Evolutionary conservation across 495 filamentous ascomycete genomes (phyloP).

Genomic region (Ascobolus immersus): DNA sequence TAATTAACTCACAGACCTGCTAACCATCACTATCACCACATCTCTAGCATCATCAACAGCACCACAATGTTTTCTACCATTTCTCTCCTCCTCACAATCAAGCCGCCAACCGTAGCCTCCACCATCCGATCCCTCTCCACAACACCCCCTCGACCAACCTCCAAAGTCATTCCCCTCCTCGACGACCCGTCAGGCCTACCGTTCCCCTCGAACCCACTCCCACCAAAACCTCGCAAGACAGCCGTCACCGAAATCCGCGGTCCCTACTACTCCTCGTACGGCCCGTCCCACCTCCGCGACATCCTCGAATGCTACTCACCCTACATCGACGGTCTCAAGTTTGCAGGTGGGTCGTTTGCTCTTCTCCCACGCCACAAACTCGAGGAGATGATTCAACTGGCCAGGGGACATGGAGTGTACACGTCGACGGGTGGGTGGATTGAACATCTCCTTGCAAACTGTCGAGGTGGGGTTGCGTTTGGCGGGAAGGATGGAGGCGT

Average conservation of each 20-base stretch:
- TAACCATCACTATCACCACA: no score
- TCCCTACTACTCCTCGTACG: slow-evolving; percentile 31
- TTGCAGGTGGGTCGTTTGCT: slow-evolving; percentile 32
- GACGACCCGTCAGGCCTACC: no score
- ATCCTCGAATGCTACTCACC: slow-evolving; percentile 30
- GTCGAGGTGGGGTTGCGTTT: no score
- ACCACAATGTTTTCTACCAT: no score
- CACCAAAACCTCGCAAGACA: slow-evolving; percentile 25
- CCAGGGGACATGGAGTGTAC: slow-evolving; percentile 28
- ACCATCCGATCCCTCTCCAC: no score
- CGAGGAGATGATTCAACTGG: slow-evolving; percentile 27
- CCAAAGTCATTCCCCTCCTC: no score
- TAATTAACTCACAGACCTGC: no score
- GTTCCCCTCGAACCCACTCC: slow-evolving; percentile 27
- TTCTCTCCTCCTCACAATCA: no score
- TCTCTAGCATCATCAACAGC: no score
- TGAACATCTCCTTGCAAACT: slow-evolving; percentile 28
- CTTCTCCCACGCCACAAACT: slow-evolving; percentile 24
- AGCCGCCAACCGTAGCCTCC: no score
- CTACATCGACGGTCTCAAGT: slow-evolving; percentile 32
- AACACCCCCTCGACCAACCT: no score
- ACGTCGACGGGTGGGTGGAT: slow-evolving; percentile 33
- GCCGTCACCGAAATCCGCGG: slow-evolving; percentile 32
- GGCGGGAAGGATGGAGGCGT: slow-evolving; percentile 24
- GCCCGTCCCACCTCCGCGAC: slow-evolving; percentile 26